Evolutionary conservation across 2,329 filamentous ascomycete species (phyloP).

Genomic region (Ascochyta koolunga): DNA sequence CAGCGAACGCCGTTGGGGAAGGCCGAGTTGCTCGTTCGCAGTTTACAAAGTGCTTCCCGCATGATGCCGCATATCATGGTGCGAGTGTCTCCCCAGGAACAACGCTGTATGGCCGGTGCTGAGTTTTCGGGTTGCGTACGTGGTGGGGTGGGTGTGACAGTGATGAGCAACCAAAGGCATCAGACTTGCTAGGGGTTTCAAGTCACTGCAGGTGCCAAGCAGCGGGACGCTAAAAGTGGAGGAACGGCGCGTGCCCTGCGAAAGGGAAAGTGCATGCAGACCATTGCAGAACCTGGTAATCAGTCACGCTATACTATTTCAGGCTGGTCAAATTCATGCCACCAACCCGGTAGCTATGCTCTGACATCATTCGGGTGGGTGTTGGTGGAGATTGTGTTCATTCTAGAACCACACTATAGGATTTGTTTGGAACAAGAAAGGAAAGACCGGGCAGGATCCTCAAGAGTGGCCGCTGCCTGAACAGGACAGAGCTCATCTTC

Average conservation of each 20-base stretch:
- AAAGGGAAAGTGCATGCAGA: constrained; percentile 1
- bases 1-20: background rate
- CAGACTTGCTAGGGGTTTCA: constrained; percentile 8
- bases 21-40: constrained; percentile 3
- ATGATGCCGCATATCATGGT: constrained; percentile 2
- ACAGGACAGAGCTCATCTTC: background rate
- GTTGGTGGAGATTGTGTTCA: constrained; percentile 5
- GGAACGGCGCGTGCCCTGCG: constrained; percentile 5
- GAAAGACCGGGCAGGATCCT: background rate
- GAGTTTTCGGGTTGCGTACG: constrained; percentile 1
- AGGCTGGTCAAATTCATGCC: constrained; percentile 12
- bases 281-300: background rate
- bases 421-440: background rate
- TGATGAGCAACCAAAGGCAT: constrained; percentile 2
- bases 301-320: constrained; percentile 2
- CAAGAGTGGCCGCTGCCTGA: background rate
- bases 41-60: background rate
- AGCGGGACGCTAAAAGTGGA: constrained; percentile 1
- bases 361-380: constrained; percentile 8
- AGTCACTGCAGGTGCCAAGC: constrained; percentile 6
- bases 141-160: constrained; percentile 3
- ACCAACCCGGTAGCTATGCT: background rate
- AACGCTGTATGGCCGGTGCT: constrained; percentile 2
- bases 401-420: constrained; percentile 4
- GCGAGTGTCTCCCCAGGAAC: constrained; percentile 1